Evolutionary conservation across 768 basidiomycete genomes (phyloP).

Genomic region (Cystofilobasidium macerans): DNA sequence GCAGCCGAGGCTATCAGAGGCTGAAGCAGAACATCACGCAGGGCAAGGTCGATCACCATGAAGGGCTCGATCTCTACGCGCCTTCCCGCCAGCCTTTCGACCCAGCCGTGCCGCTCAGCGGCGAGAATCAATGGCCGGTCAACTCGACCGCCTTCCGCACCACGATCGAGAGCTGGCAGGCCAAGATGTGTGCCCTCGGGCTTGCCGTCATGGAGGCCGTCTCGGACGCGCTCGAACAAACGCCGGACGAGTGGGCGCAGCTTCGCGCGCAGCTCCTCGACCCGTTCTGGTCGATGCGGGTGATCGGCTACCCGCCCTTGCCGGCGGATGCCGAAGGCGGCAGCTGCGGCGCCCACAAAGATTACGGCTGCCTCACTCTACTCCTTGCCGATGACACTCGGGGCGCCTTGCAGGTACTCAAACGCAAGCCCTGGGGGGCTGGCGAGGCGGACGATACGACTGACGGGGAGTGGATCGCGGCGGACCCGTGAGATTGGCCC

Average conservation of each 20-base stretch:
- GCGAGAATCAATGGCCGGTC: slow-evolving; percentile 76
- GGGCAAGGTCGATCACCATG: slow-evolving; percentile 55
- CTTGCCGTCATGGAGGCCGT: slow-evolving; percentile 83
- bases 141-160: slow-evolving; percentile 49
- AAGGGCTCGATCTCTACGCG: slow-evolving; percentile 23
- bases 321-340: slow-evolving; percentile 67
- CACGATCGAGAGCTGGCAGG: slow-evolving; percentile 62
- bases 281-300: slow-evolving; percentile 80
- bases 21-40: slow-evolving; percentile 77
- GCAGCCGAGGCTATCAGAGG: slow-evolving; percentile 66
- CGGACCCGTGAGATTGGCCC: slow-evolving; percentile 47
- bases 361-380: slow-evolving; percentile 79
- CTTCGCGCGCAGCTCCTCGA: slow-evolving; percentile 63
- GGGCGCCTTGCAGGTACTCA: slow-evolving; percentile 71
- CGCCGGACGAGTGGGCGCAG: slow-evolving; percentile 54
- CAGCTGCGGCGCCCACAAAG: slow-evolving; percentile 79
- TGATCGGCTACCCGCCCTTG: slow-evolving; percentile 81
- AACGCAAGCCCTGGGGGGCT: slow-evolving; percentile 39
- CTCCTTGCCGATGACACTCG: slow-evolving; percentile 71
- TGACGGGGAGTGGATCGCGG: slow-evolving; percentile 67
- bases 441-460: not conserved
- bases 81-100: not conserved
- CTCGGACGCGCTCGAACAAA: slow-evolving; percentile 68
- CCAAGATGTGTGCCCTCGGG: slow-evolving; percentile 76
- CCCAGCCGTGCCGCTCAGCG: slow-evolving; percentile 33